A percentile compares a stretch with the other conserved stretches of the same genome.
phyloP scores from a whole-genome alignment of 371 early-diverging fungal species.

The Mortierella sp. region DNA sequence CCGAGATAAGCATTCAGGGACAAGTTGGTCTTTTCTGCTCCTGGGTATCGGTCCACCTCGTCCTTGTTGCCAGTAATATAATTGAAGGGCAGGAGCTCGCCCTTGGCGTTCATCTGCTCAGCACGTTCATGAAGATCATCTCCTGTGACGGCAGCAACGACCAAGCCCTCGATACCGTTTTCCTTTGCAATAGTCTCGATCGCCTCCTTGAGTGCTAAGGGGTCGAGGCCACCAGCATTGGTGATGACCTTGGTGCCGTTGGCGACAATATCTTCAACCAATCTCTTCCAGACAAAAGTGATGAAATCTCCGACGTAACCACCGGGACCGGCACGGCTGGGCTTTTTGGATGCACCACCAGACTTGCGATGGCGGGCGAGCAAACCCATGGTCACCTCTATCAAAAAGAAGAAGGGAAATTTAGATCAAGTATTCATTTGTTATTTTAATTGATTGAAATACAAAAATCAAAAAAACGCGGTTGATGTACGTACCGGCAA shows the following conservation, averaged over 20 bases:
- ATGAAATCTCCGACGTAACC: conserved; percentile 77
- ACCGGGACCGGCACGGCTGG: conserved; percentile 67
- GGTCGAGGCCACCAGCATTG: conserved; percentile 83
- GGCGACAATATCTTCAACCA: conserved; percentile 68
- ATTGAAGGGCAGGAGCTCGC: conserved; percentile 66
- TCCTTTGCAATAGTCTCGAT: conserved; percentile 70
- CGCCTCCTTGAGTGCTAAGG: conserved; percentile 75
- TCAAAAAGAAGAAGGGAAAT: neutral
- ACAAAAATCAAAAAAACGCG: neutral
- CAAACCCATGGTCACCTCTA: conserved; percentile 84
- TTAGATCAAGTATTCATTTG: neutral
- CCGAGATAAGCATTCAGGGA: conserved; percentile 78
- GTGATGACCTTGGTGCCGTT: conserved; percentile 77
- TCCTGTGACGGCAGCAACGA: conserved; percentile 78
- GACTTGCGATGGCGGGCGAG: conserved; percentile 70
- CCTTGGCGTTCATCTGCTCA: conserved; percentile 53
- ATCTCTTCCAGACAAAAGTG: conserved; percentile 64
- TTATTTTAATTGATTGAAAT: neutral
- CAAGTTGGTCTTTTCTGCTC: conserved; percentile 61
- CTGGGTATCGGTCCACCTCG: conserved; percentile 68
- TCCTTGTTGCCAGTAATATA: conserved; percentile 60
- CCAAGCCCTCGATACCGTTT: conserved; percentile 61
- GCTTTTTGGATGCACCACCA: conserved; percentile 52
- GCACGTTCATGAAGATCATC: conserved; percentile 68
- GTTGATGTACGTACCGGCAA: conserved; percentile 63